Percentiles rank a stretch among this genome's conserved stretches.
Evolutionary conservation across 225 moss, liverwort and hornwort genomes (phyloP).

Genomic region (Polytrichum commune): DNA sequence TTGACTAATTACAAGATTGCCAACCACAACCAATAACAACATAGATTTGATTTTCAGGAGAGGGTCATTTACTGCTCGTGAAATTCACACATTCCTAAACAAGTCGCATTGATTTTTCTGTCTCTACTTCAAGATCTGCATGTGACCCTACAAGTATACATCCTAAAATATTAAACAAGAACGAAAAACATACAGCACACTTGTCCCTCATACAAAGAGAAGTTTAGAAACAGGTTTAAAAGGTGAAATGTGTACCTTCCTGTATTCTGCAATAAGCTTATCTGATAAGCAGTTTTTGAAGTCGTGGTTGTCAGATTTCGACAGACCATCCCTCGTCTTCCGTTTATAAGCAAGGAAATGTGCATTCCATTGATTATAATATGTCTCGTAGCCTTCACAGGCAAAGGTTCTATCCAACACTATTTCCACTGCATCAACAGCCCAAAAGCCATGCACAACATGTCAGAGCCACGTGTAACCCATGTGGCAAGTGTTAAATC

Average conservation of each 20-base stretch:
- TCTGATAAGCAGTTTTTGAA: not conserved
- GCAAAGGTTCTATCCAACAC: slow-evolving; percentile 3
- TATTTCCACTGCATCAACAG: slow-evolving; percentile 9
- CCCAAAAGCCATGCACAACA: not conserved
- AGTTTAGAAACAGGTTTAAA: not conserved
- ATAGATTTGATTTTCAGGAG: no score
- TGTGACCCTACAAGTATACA: not conserved
- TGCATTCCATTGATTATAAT: not conserved
- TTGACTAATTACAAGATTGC: no score
- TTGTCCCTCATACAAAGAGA: not conserved
- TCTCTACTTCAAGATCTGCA: not conserved
- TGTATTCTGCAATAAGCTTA: slow-evolving; percentile 19
- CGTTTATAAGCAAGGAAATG: not conserved
- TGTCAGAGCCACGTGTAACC: no score
- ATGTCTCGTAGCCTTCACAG: slow-evolving; percentile 13
- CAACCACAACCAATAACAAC: no score
- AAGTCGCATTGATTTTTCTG: no score
- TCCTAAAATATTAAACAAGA: not conserved
- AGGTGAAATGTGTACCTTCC: slow-evolving; percentile 13
- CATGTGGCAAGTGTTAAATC: no score
- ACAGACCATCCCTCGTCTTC: not conserved
- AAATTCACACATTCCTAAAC: no score
- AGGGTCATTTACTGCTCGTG: no score
- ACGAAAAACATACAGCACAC: not conserved
- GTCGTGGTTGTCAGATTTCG: slow-evolving; percentile 12